Evolutionary conservation across 2,329 filamentous ascomycete species (phyloP).

Genomic region (Calonectria montana): DNA sequence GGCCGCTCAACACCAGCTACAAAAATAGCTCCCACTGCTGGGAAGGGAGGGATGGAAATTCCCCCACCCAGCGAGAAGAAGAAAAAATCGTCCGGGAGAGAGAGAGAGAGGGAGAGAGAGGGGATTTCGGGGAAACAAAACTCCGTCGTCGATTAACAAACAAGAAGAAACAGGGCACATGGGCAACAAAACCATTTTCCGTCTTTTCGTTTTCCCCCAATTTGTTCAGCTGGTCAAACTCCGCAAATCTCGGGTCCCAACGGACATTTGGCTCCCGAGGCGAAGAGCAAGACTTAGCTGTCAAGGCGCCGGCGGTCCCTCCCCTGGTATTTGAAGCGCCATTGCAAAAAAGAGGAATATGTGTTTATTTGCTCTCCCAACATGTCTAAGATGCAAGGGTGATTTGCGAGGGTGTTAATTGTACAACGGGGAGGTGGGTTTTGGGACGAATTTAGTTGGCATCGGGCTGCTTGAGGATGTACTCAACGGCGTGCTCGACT

Average conservation of each 20-base stretch:
- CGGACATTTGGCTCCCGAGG: neutral
- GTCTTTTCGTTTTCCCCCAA: neutral
- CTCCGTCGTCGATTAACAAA: conserved; percentile 3
- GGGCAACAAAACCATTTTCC: conserved; percentile 6
- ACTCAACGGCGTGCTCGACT: conserved; percentile 96
- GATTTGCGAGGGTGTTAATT: conserved; percentile 37
- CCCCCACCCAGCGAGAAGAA: neutral
- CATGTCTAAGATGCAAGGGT: conserved; percentile 30
- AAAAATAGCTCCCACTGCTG: neutral
- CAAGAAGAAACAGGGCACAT: conserved; percentile 6
- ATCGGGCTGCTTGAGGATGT: conserved; percentile 93
- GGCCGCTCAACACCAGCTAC: conserved; percentile 9
- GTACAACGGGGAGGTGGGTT: conserved; percentile 39
- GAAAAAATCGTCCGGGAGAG: conserved; percentile 8
- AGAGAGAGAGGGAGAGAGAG: conserved; percentile 13
- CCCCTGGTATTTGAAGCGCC: conserved; percentile 15
- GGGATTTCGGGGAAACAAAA: conserved; percentile 10
- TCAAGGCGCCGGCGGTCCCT: conserved; percentile 18
- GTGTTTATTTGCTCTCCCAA: conserved; percentile 27
- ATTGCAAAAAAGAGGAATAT: conserved; percentile 8
- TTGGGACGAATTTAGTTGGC: conserved; percentile 68
- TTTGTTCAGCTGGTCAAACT: neutral
- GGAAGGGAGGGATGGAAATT: neutral
- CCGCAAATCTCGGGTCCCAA: neutral
- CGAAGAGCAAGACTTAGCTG: neutral